These are phyloP conservation scores for Cytospora piceicola DNA, from an alignment of 2,329 filamentous ascomycete genomes.

Conservation along the genomic window DNA sequence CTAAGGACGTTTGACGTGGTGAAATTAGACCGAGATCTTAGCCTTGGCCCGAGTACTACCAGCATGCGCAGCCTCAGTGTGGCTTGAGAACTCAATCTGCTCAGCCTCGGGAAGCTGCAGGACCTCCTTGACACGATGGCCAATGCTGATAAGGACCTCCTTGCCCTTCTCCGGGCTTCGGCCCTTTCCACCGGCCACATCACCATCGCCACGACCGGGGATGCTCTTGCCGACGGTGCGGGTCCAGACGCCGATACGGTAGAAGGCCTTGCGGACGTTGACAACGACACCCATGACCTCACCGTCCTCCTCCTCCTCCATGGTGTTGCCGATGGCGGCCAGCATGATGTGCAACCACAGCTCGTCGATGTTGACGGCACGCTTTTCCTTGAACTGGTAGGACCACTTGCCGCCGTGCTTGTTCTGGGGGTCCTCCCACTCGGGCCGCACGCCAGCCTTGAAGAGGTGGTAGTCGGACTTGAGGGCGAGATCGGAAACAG, in stretches of 20 bases:
- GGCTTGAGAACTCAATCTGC: slow-evolving; percentile 90
- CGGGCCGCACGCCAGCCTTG: slow-evolving; percentile 94
- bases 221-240: slow-evolving; percentile 87
- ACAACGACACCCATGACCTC: slow-evolving; percentile 99
- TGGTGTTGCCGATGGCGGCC: slow-evolving; percentile 93
- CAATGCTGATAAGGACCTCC: slow-evolving; percentile 82
- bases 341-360: slow-evolving; percentile 98
- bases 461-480: slow-evolving; percentile 99
- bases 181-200: slow-evolving; percentile 76
- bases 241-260: slow-evolving; percentile 96
- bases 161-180: slow-evolving; percentile 80
- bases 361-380: slow-evolving; percentile 86
- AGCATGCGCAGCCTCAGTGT: slow-evolving; percentile 90
- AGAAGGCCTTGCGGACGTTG: slow-evolving; percentile 98
- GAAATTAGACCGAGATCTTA: slow-evolving; percentile 78
- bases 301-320: slow-evolving; percentile 91
- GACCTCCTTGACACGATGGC: slow-evolving; percentile 89
- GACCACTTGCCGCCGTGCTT: slow-evolving; percentile 99
- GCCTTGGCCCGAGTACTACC: slow-evolving; percentile 96
- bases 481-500: slow-evolving; percentile 90
- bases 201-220: slow-evolving; percentile 73
- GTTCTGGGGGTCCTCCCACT: slow-evolving; percentile 98
- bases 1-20: slow-evolving; percentile 2
- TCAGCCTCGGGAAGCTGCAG: slow-evolving; percentile 78
- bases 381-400: slow-evolving; percentile 97